Base-by-base conservation (phyloP, 257 asterid species). In the Nicotiana undulata region DNA sequence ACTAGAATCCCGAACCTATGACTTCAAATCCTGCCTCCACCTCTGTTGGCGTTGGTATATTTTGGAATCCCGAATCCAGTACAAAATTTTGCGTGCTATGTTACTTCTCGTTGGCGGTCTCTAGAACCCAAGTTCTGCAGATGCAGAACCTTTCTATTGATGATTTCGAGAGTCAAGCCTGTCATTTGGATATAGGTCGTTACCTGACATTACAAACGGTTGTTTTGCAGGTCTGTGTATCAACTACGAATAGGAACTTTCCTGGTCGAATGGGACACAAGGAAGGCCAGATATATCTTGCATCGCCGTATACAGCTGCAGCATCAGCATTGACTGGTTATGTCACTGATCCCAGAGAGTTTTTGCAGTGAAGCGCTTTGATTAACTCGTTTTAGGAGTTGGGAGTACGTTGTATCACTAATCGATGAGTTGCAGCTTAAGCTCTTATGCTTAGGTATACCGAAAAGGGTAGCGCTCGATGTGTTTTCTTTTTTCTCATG, bases 191-290 rank as follows among this genome's bases (percentile, higher is more conserved):
- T 72, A 13, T 72, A 72, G 78, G 8, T 72, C 40, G 16, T 72
- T 46, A 72, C 61, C 44, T 24, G 5, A 74, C 24, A 24, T 4
- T 74, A 24, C 1, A 44, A 49, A 2, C 8, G 79, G 10, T 74
- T 49, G 17, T 1, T 61, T 79, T 85, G 85, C 90, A 93, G 98
- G 98, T 93, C 4, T 93, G 97, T 52, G 98, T 93, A 32, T 93
- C 99, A 4, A 95, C 97, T 11, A 95, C 98, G 29, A 95, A 95
- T 46, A 85, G 98, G 84, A 95, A 95, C 83, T 95, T 95, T 86
- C 99, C 99, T 0, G 99, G 99, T 7, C 90, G 96, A 58, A 95
- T 95, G 98, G 99, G 99, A 5, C 98, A 95, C 88, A 95, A 90
- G 85, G 99, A 93, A 88, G 99, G 97, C 63, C 93, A 95, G 87